Evolutionary conservation across 2,329 filamentous ascomycete species (phyloP).

Genomic region (Apiospora phragmitis): DNA sequence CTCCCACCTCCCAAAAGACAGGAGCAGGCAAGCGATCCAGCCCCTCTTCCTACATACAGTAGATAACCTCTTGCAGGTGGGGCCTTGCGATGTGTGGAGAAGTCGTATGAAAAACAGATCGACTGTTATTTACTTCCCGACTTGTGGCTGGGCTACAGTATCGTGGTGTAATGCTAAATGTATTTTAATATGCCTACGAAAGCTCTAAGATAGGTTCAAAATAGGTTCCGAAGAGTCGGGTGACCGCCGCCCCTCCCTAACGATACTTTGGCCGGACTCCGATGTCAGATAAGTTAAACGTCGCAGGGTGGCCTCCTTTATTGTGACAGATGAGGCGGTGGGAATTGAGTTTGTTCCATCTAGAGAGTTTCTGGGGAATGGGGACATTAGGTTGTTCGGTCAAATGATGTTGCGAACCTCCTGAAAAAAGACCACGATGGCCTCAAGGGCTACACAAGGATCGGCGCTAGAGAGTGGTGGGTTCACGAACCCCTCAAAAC

Average conservation of each 20-base stretch:
- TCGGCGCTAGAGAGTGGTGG: not conserved
- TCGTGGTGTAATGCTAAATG: not conserved
- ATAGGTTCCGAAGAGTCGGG: not conserved
- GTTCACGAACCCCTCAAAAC: not conserved
- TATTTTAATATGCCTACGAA: not conserved
- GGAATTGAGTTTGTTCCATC: not conserved
- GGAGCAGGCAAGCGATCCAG: not conserved
- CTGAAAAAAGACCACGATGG: not conserved
- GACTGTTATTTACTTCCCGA: not conserved
- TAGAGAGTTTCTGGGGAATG: not conserved
- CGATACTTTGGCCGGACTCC: not conserved
- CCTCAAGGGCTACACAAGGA: conserved; percentile 7
- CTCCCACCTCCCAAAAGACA: not conserved
- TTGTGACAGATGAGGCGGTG: not conserved
- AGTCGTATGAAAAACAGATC: not conserved
- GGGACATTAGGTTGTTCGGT: not conserved
- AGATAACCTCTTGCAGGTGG: not conserved
- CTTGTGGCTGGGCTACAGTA: not conserved
- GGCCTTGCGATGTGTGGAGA: not conserved
- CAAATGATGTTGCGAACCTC: not conserved
- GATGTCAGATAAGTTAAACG: not conserved
- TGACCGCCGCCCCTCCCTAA: not conserved
- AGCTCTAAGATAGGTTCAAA: not conserved
- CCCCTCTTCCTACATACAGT: not conserved
- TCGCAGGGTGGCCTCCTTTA: not conserved